These are phyloP conservation scores for Chlamydomonas schloesseri DNA, from an alignment of 139 green algal species.

Conservation along the genomic window DNA sequence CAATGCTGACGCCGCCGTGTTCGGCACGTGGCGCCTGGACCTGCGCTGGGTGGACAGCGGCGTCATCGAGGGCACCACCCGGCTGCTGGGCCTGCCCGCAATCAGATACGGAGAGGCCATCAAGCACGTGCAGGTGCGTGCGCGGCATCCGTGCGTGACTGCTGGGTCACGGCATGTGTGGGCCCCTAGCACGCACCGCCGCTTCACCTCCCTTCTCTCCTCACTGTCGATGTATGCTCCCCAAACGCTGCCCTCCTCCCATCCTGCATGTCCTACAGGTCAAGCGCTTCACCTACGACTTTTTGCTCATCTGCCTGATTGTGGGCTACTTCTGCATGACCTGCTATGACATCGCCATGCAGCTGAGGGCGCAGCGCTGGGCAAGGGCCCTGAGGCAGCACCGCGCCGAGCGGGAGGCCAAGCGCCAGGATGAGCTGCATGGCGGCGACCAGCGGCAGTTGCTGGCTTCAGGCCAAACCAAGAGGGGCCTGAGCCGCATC, in stretches of 20 bases:
- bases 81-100: slow-evolving; percentile 8
- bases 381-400: no score
- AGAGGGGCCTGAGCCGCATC: no score
- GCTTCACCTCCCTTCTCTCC: no score
- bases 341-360: background rate
- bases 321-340: slow-evolving; percentile 39
- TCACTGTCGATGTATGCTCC: no score
- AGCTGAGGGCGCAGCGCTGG: slow-evolving; percentile 17
- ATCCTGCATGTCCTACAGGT: no score
- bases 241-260: no score
- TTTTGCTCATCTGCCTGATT: slow-evolving; percentile 44
- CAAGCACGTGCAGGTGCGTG: background rate
- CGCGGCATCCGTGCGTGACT: no score
- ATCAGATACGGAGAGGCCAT: slow-evolving; percentile 7
- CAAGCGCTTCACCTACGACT: slow-evolving; percentile 47
- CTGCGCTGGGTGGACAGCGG: slow-evolving; percentile 12
- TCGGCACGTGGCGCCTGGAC: slow-evolving; percentile 14
- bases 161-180: no score
- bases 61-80: slow-evolving; percentile 15
- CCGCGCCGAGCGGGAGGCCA: background rate
- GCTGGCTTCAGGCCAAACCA: no score
- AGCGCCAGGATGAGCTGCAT: no score
- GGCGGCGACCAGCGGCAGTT: no score
- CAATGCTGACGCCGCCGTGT: slow-evolving; percentile 20
- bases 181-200: no score